Percentiles rank a stretch among this genome's conserved stretches.
Evolutionary conservation across 78 protist genomes (phyloP).

Genomic region (Pigoraptor vietnamica): DNA sequence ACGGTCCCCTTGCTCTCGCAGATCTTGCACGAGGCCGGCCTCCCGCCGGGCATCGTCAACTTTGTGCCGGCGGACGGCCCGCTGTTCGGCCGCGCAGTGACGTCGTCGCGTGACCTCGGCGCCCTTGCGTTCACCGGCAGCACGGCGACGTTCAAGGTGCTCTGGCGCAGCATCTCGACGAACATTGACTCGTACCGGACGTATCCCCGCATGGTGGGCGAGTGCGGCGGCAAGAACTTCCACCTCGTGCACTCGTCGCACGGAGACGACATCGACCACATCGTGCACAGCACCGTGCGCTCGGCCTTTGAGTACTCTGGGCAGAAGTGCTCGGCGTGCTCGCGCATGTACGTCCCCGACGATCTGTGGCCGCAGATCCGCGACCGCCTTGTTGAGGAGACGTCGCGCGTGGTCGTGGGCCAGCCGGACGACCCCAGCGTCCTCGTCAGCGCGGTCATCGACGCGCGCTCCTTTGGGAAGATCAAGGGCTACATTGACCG

Average conservation of each 20-base stretch:
- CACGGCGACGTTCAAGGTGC: slow-evolving; percentile 66
- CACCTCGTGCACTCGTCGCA: slow-evolving; percentile 74
- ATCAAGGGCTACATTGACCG: slow-evolving; percentile 65
- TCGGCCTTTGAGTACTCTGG: slow-evolving; percentile 49
- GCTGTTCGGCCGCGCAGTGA: slow-evolving; percentile 21
- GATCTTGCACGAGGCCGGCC: slow-evolving; percentile 87
- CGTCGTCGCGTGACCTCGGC: slow-evolving; percentile 47
- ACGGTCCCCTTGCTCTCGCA: no score
- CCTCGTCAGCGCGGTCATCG: slow-evolving; percentile 87
- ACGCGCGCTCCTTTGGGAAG: slow-evolving; percentile 66
- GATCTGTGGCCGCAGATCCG: slow-evolving; percentile 56
- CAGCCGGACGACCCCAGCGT: slow-evolving; percentile 59
- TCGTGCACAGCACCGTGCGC: slow-evolving; percentile 7
- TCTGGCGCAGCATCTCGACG: slow-evolving; percentile 55
- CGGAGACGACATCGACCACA: slow-evolving; percentile 20
- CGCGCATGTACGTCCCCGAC: slow-evolving; percentile 80
- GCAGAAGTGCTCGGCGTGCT: slow-evolving; percentile 92
- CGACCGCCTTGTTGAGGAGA: slow-evolving; percentile 3
- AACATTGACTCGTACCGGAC: slow-evolving; percentile 43
- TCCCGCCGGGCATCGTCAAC: slow-evolving; percentile 58
- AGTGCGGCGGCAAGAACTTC: slow-evolving; percentile 95
- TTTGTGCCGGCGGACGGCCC: slow-evolving; percentile 39
- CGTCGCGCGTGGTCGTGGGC: slow-evolving; percentile 59
- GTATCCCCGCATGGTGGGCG: slow-evolving; percentile 91
- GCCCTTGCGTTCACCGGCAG: slow-evolving; percentile 92